Evolutionary conservation across 2,329 filamentous ascomycete species (phyloP).

Genomic region (Phaeosphaeriaceae sp.): DNA sequence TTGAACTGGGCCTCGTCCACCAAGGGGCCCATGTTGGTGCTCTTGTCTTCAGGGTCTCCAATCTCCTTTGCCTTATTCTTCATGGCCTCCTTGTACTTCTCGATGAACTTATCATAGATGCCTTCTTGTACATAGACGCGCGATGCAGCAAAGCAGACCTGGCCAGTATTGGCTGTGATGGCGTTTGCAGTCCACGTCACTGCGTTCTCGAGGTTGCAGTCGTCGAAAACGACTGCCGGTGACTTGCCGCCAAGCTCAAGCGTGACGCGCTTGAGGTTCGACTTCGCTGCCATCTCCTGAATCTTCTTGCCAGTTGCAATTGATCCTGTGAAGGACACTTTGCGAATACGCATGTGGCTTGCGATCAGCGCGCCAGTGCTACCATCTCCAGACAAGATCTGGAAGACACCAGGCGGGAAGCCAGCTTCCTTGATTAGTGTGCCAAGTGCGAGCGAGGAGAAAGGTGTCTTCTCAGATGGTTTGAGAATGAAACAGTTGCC

Average conservation of each 20-base stretch:
- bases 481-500: slow-evolving; percentile 49
- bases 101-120: slow-evolving; percentile 47
- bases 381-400: slow-evolving; percentile 48
- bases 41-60: slow-evolving; percentile 38
- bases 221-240: slow-evolving; percentile 54
- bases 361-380: slow-evolving; percentile 48
- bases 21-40: slow-evolving; percentile 43
- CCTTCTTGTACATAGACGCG: slow-evolving; percentile 50
- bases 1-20: slow-evolving; percentile 45
- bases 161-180: slow-evolving; percentile 48
- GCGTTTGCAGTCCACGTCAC: slow-evolving; percentile 44
- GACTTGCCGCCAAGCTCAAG: slow-evolving; percentile 56
- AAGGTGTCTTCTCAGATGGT: slow-evolving; percentile 46
- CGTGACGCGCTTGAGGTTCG: slow-evolving; percentile 53
- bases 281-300: slow-evolving; percentile 49
- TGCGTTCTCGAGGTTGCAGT: slow-evolving; percentile 53
- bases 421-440: slow-evolving; percentile 45
- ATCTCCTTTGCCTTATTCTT: slow-evolving; percentile 37
- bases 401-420: slow-evolving; percentile 52
- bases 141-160: slow-evolving; percentile 48
- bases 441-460: slow-evolving; percentile 42
- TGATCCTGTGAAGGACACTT: slow-evolving; percentile 52
- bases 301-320: slow-evolving; percentile 49
- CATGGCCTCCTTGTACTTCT: slow-evolving; percentile 45
- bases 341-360: slow-evolving; percentile 49